These are phyloP conservation scores for Cyclostephanos invisitatus DNA, from an alignment of 108 stramenopile genomes.

Conservation along the genomic window DNA sequence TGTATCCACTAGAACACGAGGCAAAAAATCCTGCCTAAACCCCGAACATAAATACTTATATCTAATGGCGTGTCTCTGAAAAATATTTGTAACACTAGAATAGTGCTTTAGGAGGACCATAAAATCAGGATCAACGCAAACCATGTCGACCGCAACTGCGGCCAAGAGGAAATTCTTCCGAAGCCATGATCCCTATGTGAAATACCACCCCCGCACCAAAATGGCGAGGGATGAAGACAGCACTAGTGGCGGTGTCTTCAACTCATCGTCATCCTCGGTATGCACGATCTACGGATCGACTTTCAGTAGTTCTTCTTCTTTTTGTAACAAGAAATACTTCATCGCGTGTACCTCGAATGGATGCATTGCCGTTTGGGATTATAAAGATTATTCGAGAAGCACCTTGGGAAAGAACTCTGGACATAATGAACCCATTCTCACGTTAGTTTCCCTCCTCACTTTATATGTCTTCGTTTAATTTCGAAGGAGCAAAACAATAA, in stretches of 20 bases:
- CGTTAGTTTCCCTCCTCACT: not conserved
- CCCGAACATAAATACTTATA: too few relatives aligned
- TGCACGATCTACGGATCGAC: conserved; percentile 38
- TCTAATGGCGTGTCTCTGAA: too few relatives aligned
- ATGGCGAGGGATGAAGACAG: not conserved
- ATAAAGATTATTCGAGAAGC: not conserved
- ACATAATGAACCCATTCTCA: conserved; percentile 7
- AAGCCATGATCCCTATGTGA: conserved; percentile 7
- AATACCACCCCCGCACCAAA: conserved; percentile 5
- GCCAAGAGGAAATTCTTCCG: conserved; percentile 25
- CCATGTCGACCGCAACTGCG: not conserved
- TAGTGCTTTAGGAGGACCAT: not conserved
- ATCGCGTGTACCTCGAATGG: conserved; percentile 37
- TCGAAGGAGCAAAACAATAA: not conserved
- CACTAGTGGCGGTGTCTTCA: not conserved
- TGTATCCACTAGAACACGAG: too few relatives aligned
- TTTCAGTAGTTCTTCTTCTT: conserved; percentile 19
- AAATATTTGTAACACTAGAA: too few relatives aligned
- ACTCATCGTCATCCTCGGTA: not conserved
- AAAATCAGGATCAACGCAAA: not conserved
- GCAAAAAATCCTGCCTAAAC: too few relatives aligned
- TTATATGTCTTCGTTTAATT: not conserved
- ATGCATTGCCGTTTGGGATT: conserved; percentile 35
- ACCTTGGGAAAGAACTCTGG: not conserved
- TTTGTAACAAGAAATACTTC: conserved; percentile 8